Evolutionary conservation across 257 asterid species (phyloP).

Genomic region (Sherardia arvensis): DNA sequence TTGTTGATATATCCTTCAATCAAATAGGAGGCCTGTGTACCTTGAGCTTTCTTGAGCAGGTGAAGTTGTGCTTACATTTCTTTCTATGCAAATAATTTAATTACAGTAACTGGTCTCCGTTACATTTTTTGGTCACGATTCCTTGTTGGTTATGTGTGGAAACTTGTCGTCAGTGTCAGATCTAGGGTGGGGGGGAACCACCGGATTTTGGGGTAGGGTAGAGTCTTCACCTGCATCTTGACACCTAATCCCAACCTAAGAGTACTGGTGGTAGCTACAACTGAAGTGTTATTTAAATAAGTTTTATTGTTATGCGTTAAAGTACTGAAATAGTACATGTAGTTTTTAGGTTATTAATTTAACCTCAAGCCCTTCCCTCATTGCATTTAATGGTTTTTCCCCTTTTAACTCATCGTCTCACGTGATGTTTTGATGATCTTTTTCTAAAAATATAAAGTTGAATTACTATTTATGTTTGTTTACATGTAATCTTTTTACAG

Average conservation of each 20-base stretch:
- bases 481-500: not conserved
- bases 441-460: not conserved
- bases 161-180: not conserved
- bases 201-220: not conserved
- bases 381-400: not conserved
- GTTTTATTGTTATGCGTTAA: no score
- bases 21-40: conserved; percentile 52
- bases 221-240: not conserved
- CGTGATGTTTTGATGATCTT: no score
- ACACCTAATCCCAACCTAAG: not conserved
- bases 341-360: not conserved
- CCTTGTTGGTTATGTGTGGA: not conserved
- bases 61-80: conserved; percentile 3
- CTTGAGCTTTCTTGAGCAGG: conserved; percentile 50
- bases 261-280: not conserved
- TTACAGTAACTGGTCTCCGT: not conserved
- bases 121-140: not conserved
- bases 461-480: no score
- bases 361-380: not conserved
- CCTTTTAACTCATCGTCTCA: not conserved
- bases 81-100: not conserved
- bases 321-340: not conserved
- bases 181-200: not conserved
- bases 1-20: conserved; percentile 43
- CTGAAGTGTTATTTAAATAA: not conserved